Evolutionary conservation across 2,329 filamentous ascomycete genomes (phyloP), one percentile per base, ranked within the genome.

Genomic region (Esteya vermicola): DNA sequence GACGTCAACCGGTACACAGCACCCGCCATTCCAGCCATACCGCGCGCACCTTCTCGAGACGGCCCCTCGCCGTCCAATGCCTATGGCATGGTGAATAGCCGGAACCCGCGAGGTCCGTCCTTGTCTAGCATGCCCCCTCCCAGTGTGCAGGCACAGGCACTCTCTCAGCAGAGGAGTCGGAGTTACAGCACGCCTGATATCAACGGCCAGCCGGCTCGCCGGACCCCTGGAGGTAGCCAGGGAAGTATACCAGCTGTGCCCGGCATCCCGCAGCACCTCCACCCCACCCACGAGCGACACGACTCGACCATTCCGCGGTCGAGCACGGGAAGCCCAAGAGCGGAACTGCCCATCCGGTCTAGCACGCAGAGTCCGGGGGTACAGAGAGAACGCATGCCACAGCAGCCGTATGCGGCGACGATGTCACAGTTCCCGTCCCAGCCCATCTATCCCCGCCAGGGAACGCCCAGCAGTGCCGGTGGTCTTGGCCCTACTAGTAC

Each of bases 131-230:
- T 85, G 70, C 55, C 52, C 21, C 61, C 64, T n/a, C n/a, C n/a
- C n/a, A n/a, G n/a, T n/a, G n/a, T n/a, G 44, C 59, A 67, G 47
- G 59, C 71, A 51, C 62, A 75, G 50, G 64, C 68, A 51, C 64
- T 68, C 47, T 59, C 70, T 54, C 63, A 85, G 55, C 78, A 81
- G 53, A 73, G 86, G 48, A 80, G 84, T 61, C 75, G 91, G 47
- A 94, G 88, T 28, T 93, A 93, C 53, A 96, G 89, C 62, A 95
- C 88, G 47, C 89, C 91, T 8, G 88, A 96, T 56, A 94, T 94
- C 50, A 85, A 93, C 48, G 78, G 72, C 39, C 72, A 78, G 39
- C 69, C 72, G 47, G 69, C 69, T 36, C 68, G 76, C 47, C 66
- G 75, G 53, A 58, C 64, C 39, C 63, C 68, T 47, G 72, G 73